A percentile compares a stretch with the other conserved stretches of the same genome.
Evolutionary conservation across 306 rosid genomes (phyloP).

Genomic region (Sphenostylis stenocarpa): DNA sequence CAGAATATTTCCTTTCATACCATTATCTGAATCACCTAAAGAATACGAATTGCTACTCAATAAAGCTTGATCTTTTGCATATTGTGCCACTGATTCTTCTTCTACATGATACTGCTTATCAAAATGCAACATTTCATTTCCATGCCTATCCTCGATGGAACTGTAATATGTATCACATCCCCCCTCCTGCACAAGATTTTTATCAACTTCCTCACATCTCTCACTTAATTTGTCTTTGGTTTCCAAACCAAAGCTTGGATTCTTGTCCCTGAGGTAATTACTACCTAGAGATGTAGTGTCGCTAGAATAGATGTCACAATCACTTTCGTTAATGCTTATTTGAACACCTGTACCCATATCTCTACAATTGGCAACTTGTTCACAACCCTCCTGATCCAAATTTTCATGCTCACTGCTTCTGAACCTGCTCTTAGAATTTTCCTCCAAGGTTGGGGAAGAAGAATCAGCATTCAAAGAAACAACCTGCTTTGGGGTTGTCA

Average conservation of each 20-base stretch:
- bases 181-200: slow-evolving; percentile 37
- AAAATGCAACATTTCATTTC: slow-evolving; percentile 33
- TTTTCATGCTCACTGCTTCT: slow-evolving; percentile 40
- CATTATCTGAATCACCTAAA: slow-evolving; percentile 34
- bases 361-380: slow-evolving; percentile 26
- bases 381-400: slow-evolving; percentile 39
- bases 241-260: slow-evolving; percentile 29
- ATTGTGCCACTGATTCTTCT: slow-evolving; percentile 40
- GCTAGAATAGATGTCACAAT: slow-evolving; percentile 26
- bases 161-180: slow-evolving; percentile 34
- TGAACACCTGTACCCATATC: slow-evolving; percentile 29
- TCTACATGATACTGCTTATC: slow-evolving; percentile 43
- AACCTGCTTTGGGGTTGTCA: slow-evolving; percentile 37
- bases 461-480: slow-evolving; percentile 45
- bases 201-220: slow-evolving; percentile 36
- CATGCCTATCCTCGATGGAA: slow-evolving; percentile 41
- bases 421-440: slow-evolving; percentile 39
- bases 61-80: slow-evolving; percentile 38
- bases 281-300: slow-evolving; percentile 28
- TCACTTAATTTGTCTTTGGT: slow-evolving; percentile 31
- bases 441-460: slow-evolving; percentile 49
- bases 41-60: slow-evolving; percentile 30
- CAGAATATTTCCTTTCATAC: slow-evolving; percentile 40
- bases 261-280: slow-evolving; percentile 14
- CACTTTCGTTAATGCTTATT: slow-evolving; percentile 19